phyloP scores from a whole-genome alignment of 306 rosid species.

The Carpinus fangiana region DNA sequence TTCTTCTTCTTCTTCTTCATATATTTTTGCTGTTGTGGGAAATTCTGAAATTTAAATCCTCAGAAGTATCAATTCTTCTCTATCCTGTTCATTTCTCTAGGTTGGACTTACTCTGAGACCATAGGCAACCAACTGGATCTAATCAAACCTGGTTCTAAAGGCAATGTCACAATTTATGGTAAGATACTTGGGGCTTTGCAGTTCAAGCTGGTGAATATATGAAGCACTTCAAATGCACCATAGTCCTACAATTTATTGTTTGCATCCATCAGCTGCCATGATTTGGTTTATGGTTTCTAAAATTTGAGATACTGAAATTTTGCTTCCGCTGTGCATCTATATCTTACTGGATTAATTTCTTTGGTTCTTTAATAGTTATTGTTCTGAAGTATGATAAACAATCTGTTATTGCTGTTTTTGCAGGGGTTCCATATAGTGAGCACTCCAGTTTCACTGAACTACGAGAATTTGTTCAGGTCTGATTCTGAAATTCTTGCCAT shows the following conservation, averaged over 20 bases:
- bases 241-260: neutral
- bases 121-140: conserved; percentile 43
- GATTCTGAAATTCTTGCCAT: neutral
- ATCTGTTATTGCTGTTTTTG: conserved; percentile 25
- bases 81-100: conserved; percentile 25
- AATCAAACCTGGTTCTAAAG: conserved; percentile 49
- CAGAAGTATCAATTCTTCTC: neutral
- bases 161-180: conserved; percentile 56
- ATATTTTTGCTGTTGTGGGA: neutral
- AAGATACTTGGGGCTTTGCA: conserved; percentile 28
- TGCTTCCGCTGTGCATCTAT: conserved; percentile 16
- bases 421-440: conserved; percentile 67
- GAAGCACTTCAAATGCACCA: neutral
- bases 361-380: neutral
- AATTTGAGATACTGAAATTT: conserved; percentile 15
- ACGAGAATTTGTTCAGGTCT: conserved; percentile 56
- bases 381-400: conserved; percentile 8
- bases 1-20: neutral
- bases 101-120: conserved; percentile 58
- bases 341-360: conserved; percentile 11
- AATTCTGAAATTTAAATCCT: conserved; percentile 1
- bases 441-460: conserved; percentile 61
- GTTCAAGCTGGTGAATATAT: conserved; percentile 14
- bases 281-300: neutral
- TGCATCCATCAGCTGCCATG: neutral